These are phyloP conservation scores for Phytophthora brassicae DNA, from an alignment of 352 stramenopile species.

Conservation along the genomic window DNA sequence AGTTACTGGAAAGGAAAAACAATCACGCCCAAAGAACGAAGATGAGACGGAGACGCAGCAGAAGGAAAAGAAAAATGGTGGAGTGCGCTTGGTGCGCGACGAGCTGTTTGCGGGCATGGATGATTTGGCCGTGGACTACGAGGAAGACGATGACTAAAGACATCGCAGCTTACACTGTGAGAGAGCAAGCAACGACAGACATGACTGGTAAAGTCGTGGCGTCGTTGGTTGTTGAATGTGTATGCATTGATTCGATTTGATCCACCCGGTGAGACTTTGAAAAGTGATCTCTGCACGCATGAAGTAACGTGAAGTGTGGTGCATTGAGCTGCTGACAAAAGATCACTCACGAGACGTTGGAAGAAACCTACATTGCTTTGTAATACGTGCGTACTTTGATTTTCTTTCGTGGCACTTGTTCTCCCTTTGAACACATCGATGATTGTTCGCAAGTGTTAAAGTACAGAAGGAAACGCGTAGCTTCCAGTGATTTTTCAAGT, in stretches of 20 bases:
- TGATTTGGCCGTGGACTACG: constrained; percentile 81
- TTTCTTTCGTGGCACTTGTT: constrained; percentile 27
- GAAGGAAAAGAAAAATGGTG: constrained; percentile 38
- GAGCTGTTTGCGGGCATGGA: constrained; percentile 68
- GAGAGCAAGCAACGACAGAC: constrained; percentile 4
- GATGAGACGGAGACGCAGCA: constrained; percentile 26
- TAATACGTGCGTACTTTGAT: constrained; percentile 50
- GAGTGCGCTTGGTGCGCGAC: constrained; percentile 32
- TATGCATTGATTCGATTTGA: constrained; percentile 35
- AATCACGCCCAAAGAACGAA: constrained; percentile 27
- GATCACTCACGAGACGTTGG: constrained; percentile 16
- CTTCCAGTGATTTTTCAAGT: constrained; percentile 15
- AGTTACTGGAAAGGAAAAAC: constrained; percentile 22
- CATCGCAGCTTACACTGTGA: constrained; percentile 15
- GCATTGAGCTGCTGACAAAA: constrained; percentile 15
- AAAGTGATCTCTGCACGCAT: constrained; percentile 21
- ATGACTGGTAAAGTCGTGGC: constrained; percentile 21
- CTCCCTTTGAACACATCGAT: constrained; percentile 20
- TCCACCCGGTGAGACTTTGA: constrained; percentile 15
- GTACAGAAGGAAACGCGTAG: constrained; percentile 9
- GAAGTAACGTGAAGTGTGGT: constrained; percentile 21
- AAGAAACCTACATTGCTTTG: constrained; percentile 35
- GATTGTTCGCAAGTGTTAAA: constrained; percentile 17
- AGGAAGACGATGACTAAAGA: constrained; percentile 73
- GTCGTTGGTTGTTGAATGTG: constrained; percentile 26